Evolutionary conservation across 1,139 yeast genomes (phyloP), one percentile per base, ranked within the genome.

Genomic region (Taphrina deformans): DNA sequence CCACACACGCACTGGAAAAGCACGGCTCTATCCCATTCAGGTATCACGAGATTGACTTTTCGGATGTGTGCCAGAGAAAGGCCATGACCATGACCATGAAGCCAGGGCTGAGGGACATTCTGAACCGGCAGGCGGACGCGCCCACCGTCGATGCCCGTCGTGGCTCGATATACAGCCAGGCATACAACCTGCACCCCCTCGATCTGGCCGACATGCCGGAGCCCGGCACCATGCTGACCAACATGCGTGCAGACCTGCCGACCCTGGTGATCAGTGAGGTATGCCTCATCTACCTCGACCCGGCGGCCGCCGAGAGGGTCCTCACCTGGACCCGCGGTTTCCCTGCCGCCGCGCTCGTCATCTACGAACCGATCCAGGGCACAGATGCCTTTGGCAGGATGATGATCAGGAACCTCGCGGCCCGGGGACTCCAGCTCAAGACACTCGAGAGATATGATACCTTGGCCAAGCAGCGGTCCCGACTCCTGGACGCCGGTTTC

Each of bases 251-350:
- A 0, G 60, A 72, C 0, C 58, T 77, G 1, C 95, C 96, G 0
- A 90, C 97, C 0, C 73, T 93, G 9, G 76, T 92, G 1, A 77
- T 93, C 29, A 87, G 96, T 66, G 99, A 93, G 75, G 93, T 98
- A 76, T 92, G 92, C 58, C 78, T 93, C 35, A 93, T 98, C 73
- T 93, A 93, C 73, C 75, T 89, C 68, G 81, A 83, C 2, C 85
- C 89, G 0, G 75, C 75, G 1, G 84, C 82, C 31, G 83, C 93
- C 10, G 79, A 81, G 60, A 64, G 72, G 1, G 80, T 90, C 7
- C 75, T 93, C 6, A 69, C 75, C 1, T 74, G 76, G 72, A 67
- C 55, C 24, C 27, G 45, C 7, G 52, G 58, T 18, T 66, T 69
- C 31, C 16, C 31, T 21, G 45, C 18, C 6, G 52, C 59, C 10